A percentile compares a stretch with the other conserved stretches of the same genome.
phyloP scores from a whole-genome alignment of 179 eudicot species.

The Vitellaria paradoxa region DNA sequence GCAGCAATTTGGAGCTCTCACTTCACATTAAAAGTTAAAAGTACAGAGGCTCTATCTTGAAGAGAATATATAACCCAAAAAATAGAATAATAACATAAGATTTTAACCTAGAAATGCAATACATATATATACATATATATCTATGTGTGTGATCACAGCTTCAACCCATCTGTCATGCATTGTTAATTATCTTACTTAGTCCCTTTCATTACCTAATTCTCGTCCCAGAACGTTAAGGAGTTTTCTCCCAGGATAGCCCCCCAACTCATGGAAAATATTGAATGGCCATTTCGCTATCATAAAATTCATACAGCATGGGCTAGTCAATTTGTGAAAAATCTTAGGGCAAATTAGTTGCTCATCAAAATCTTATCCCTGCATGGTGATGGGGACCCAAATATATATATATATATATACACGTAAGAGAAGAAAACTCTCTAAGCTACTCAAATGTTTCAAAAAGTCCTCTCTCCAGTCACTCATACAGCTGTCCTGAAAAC shows the following conservation, averaged over 20 bases:
- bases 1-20: not conserved
- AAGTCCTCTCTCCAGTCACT: not conserved
- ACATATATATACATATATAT: too few relatives aligned
- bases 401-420: too few relatives aligned
- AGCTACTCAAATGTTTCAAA: constrained; percentile 20
- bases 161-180: not conserved
- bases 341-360: not conserved
- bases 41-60: too few relatives aligned
- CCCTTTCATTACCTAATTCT: not conserved
- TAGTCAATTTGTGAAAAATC: constrained; percentile 6
- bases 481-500: constrained; percentile 18
- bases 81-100: not conserved
- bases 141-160: too few relatives aligned
- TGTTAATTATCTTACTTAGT: not conserved
- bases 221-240: not conserved
- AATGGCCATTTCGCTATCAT: not conserved
- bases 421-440: constrained; percentile 18
- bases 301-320: not conserved
- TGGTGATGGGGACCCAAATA: constrained; percentile 11
- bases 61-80: too few relatives aligned
- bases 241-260: too few relatives aligned
- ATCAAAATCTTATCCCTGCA: constrained; percentile 11
- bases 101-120: not conserved
- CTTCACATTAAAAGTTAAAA: not conserved
- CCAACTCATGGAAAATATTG: not conserved